Conservation (phyloP, 2,329 filamentous ascomycete species). For the Fusarium compactum region DNA sequence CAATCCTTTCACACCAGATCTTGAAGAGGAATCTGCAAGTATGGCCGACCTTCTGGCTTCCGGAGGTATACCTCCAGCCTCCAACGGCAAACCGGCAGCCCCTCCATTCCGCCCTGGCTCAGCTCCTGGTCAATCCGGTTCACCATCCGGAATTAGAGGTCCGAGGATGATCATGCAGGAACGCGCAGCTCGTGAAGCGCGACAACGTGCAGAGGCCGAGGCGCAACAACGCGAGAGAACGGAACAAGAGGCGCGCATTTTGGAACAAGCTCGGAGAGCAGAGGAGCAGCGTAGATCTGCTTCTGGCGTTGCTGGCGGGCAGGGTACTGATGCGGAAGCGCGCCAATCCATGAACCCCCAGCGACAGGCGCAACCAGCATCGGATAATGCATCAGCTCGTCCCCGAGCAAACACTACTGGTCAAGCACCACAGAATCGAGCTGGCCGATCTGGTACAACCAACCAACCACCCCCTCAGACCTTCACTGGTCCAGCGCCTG, state of each 20-base stretch:
- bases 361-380: slow-evolving; percentile 46
- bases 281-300: slow-evolving; percentile 69
- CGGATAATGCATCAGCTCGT: slow-evolving; percentile 45
- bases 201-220: slow-evolving; percentile 75
- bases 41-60: slow-evolving; percentile 85
- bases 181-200: slow-evolving; percentile 80
- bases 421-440: slow-evolving; percentile 43
- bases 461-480: slow-evolving; percentile 38
- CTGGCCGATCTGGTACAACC: slow-evolving; percentile 32
- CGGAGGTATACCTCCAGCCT: slow-evolving; percentile 65
- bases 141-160: slow-evolving; percentile 78
- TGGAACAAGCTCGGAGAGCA: slow-evolving; percentile 67
- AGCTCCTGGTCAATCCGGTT: slow-evolving; percentile 65
- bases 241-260: slow-evolving; percentile 66
- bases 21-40: slow-evolving; percentile 86
- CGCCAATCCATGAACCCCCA: slow-evolving; percentile 52
- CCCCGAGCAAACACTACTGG: slow-evolving; percentile 46
- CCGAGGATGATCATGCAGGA: slow-evolving; percentile 94
- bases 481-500: slow-evolving; percentile 37
- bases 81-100: slow-evolving; percentile 66
- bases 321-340: slow-evolving; percentile 48
- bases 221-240: slow-evolving; percentile 69
- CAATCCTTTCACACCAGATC: slow-evolving; percentile 83
- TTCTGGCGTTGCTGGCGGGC: slow-evolving; percentile 57
- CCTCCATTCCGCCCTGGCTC: slow-evolving; percentile 60